Evolutionary conservation across 78 protist genomes (phyloP), one percentile per base, ranked within the genome.

Genomic region (Protostelium mycophagum): DNA sequence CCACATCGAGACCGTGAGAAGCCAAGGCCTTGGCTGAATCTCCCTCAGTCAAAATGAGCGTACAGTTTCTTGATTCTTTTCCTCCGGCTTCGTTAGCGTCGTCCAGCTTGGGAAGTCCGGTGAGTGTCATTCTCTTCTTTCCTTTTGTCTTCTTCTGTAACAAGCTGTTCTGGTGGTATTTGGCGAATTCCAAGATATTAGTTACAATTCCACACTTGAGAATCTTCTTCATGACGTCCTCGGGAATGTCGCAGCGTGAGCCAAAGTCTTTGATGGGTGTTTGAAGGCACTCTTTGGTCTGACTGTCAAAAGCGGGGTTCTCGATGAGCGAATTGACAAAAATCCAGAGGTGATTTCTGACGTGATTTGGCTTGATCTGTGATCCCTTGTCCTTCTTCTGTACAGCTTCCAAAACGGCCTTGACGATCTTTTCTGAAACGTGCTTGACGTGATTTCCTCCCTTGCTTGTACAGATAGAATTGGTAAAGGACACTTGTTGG

Each of bases 231-330:
- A 94, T 28, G 88, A 96, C 63, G 39, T 87, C 85, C 39, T 95
- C 98, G n/a, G 86, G 87, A 34, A 96, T 34, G 37, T 91, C 92
- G 35, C 96, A 93, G 37, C 36, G 88, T 1, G 98, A 95, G 63
- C 99, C 99, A 84, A 98, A 98, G 34, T 89, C 83, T 36, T 87
- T 38, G 34, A 51, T 35, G 73, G 88, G 86, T 1, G 96, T 95
- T 25, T 93, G 96, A 84, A 98, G 91, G 83, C 95, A 95, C 91
- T 97, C 99, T 87, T 99, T 99, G 37, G 98, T 98, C 94, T 99
- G 99, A 63, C 98, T 91, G 90, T 97, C 99, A 91, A 99, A 99
- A 28, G 97, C 83, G n/a, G 99, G 99, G 91, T 99, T 98, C 85
- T 96, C 98, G 86, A 99, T 96, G 73, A 97, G 94, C 37, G 96